phyloP scores from a whole-genome alignment of 805 yeast genomes.

The Yamadazyma sp. region DNA sequence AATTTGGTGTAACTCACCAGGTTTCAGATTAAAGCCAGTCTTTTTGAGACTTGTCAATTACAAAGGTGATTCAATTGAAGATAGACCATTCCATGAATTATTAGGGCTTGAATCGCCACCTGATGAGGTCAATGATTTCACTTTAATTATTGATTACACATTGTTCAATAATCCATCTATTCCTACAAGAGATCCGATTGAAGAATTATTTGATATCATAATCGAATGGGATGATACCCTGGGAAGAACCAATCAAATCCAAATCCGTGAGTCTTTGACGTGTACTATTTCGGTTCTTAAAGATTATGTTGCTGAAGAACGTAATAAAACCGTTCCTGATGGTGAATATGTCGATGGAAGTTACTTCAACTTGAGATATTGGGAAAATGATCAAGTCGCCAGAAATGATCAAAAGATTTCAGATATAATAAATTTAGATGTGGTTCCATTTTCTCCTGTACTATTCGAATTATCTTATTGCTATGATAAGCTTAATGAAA shows the following conservation, averaged over 20 bases:
- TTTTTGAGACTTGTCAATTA: slow-evolving; percentile 16
- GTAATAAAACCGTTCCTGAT: slow-evolving; percentile 9
- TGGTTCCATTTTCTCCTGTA: slow-evolving; percentile 23
- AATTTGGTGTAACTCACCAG: slow-evolving; percentile 27
- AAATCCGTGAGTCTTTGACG: slow-evolving; percentile 17
- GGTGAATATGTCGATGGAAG: slow-evolving; percentile 10
- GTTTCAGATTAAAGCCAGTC: slow-evolving; percentile 23
- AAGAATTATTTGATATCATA: slow-evolving; percentile 21
- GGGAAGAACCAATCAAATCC: slow-evolving; percentile 9
- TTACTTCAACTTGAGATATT: slow-evolving; percentile 11
- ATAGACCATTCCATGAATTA: slow-evolving; percentile 11
- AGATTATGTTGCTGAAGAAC: slow-evolving; percentile 16
- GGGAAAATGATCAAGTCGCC: slow-evolving; percentile 8
- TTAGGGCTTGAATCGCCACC: slow-evolving; percentile 10
- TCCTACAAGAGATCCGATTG: slow-evolving; percentile 23
- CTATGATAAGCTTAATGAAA: background rate
- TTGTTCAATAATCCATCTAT: slow-evolving; percentile 17
- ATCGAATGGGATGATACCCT: slow-evolving; percentile 14
- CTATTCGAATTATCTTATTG: slow-evolving; percentile 11
- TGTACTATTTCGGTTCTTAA: slow-evolving; percentile 19
- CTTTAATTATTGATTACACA: slow-evolving; percentile 23
- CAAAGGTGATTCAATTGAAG: slow-evolving; percentile 6
- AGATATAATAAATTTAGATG: slow-evolving; percentile 20
- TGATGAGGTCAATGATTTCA: slow-evolving; percentile 5
- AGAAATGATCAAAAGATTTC: slow-evolving; percentile 10